phyloP scores from a whole-genome alignment of 2,329 filamentous ascomycete genomes.

The Cryphonectria japonica region DNA sequence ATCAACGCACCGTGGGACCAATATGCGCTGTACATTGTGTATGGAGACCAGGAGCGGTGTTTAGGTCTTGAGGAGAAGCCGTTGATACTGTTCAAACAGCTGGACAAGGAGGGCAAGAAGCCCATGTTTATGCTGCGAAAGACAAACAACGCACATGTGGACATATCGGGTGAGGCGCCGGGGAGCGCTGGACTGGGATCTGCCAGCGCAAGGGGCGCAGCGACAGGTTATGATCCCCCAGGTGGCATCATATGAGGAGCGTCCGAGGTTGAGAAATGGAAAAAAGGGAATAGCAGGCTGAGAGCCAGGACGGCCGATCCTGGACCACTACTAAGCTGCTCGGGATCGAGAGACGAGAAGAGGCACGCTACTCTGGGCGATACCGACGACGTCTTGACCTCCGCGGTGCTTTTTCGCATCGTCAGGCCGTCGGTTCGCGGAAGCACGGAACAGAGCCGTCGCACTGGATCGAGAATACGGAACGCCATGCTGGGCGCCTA shows the following conservation, averaged over 20 bases:
- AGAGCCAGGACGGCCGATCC: not conserved
- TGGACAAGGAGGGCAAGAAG: slow-evolving; percentile 96
- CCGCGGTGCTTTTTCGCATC: not conserved
- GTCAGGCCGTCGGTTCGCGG: not conserved
- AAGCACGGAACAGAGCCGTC: not conserved
- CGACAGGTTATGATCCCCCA: slow-evolving; percentile 59
- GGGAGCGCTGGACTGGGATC: slow-evolving; percentile 57
- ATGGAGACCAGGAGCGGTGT: slow-evolving; percentile 96
- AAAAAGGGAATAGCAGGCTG: not conserved
- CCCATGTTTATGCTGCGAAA: slow-evolving; percentile 98
- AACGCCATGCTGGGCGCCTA: not conserved
- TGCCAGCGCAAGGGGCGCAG: slow-evolving; percentile 47
- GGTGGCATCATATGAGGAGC: slow-evolving; percentile 59
- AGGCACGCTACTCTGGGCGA: not conserved
- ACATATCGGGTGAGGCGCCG: slow-evolving; percentile 49
- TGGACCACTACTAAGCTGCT: not conserved
- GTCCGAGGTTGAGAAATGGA: no score
- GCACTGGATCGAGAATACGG: not conserved
- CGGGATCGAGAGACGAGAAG: not conserved
- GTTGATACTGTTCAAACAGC: slow-evolving; percentile 92
- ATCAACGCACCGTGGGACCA: slow-evolving; percentile 98
- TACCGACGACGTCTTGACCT: not conserved
- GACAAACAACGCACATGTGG: slow-evolving; percentile 58
- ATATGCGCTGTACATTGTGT: slow-evolving; percentile 97
- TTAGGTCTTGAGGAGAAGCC: slow-evolving; percentile 91